Conservation (phyloP, 2,329 filamentous ascomycete species). For the Aspergillus fumigatus region DNA sequence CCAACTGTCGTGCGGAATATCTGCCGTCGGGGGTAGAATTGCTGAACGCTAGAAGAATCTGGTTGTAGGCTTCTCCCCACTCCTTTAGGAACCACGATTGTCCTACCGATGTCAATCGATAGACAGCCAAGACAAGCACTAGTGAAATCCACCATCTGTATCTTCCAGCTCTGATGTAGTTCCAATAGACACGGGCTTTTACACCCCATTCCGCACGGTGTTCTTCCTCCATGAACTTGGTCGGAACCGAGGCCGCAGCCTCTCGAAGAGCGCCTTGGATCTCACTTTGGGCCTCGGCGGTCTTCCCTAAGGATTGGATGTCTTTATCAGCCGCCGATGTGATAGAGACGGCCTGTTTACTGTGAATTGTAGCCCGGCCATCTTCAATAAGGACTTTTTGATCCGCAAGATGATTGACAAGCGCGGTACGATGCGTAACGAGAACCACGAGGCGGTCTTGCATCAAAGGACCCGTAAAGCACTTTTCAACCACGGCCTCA, state of each 20-base stretch:
- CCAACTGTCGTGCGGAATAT: neutral
- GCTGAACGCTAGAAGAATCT: conserved; percentile 18
- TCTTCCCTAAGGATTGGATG: conserved; percentile 10
- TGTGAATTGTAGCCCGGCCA: conserved; percentile 52
- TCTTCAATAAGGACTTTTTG: conserved; percentile 68
- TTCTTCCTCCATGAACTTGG: conserved; percentile 78
- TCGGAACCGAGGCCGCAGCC: conserved; percentile 53
- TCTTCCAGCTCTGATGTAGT: conserved; percentile 77
- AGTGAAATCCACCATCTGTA: conserved; percentile 68
- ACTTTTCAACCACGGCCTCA: conserved; percentile 55
- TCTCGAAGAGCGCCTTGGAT: conserved; percentile 37
- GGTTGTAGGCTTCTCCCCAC: conserved; percentile 73
- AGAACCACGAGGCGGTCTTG: conserved; percentile 53
- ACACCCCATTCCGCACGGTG: conserved; percentile 70
- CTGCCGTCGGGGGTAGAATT: conserved; percentile 11
- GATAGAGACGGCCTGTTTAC: conserved; percentile 45
- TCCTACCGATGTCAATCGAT: conserved; percentile 60
- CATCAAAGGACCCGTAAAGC: conserved; percentile 53
- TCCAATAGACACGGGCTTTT: conserved; percentile 71
- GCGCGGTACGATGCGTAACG: conserved; percentile 63
- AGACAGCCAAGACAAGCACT: conserved; percentile 58
- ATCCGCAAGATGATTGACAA: conserved; percentile 67
- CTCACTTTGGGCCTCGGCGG: conserved; percentile 16
- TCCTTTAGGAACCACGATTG: conserved; percentile 79
- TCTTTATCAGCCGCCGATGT: conserved; percentile 35